Evolutionary conservation across 495 filamentous ascomycete genomes (phyloP).

Genomic region (Eremomyces bilateralis): DNA sequence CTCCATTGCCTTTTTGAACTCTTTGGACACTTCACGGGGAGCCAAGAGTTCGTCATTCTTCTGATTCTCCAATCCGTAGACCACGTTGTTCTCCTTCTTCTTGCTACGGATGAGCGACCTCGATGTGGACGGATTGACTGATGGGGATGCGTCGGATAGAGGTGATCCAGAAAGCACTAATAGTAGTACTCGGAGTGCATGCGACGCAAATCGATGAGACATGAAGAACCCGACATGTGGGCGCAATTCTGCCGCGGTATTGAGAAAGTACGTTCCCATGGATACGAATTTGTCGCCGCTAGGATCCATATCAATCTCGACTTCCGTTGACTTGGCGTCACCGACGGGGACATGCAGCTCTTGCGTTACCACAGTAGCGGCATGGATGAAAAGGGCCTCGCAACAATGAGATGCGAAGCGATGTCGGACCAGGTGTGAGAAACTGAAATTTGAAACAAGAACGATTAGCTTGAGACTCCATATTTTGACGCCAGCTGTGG

Average conservation of each 20-base stretch:
- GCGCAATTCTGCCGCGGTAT: conserved; percentile 62
- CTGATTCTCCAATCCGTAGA: conserved; percentile 20
- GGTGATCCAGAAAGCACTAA: conserved; percentile 69
- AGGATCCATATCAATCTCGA: conserved; percentile 16
- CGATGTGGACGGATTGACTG: conserved; percentile 23
- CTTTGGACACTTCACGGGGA: conserved; percentile 41
- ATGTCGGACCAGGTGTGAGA: conserved; percentile 73
- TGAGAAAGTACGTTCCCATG: conserved; percentile 70
- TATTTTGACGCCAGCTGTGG: background rate
- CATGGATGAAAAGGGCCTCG: conserved; percentile 71
- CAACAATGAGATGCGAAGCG: conserved; percentile 94
- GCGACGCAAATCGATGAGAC: conserved; percentile 76
- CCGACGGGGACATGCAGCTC: conserved; percentile 29
- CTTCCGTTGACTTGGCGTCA: conserved; percentile 8
- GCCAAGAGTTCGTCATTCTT: conserved; percentile 15
- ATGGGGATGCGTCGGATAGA: conserved; percentile 25
- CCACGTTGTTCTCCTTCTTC: conserved; percentile 62
- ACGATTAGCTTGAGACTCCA: background rate
- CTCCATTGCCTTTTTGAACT: conserved; percentile 50
- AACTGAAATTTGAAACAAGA: conserved; percentile 21
- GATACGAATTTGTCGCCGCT: conserved; percentile 26
- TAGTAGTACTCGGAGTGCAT: conserved; percentile 66
- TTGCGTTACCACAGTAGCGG: conserved; percentile 53
- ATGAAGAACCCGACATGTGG: conserved; percentile 64
- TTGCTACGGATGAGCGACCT: conserved; percentile 61